Evolutionary conservation across 2,329 filamentous ascomycete genomes (phyloP).

Genomic region (Coniochaeta sp.): DNA sequence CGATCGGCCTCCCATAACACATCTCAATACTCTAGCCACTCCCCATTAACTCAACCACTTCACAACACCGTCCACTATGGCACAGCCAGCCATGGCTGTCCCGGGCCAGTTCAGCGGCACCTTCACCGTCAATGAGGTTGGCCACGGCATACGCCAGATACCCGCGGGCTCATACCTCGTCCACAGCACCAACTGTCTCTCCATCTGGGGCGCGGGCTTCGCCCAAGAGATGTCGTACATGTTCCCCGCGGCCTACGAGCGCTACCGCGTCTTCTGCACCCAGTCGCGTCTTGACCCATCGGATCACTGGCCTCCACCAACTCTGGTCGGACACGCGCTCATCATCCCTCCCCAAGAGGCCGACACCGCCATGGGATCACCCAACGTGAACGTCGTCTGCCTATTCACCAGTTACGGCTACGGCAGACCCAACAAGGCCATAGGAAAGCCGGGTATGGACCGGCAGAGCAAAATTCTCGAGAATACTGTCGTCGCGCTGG

Average conservation of each 20-base stretch:
- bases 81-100: not conserved
- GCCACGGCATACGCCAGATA: slow-evolving; percentile 4
- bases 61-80: no score
- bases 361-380: slow-evolving; percentile 14
- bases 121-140: not conserved
- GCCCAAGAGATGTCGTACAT: slow-evolving; percentile 17
- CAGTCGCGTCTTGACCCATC: slow-evolving; percentile 8
- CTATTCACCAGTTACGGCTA: slow-evolving; percentile 16
- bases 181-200: slow-evolving; percentile 24
- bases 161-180: slow-evolving; percentile 15
- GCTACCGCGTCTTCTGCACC: slow-evolving; percentile 18
- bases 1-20: not conserved
- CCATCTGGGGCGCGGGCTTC: slow-evolving; percentile 21
- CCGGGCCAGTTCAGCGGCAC: not conserved
- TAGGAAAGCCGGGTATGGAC: slow-evolving; percentile 13
- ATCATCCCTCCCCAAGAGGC: slow-evolving; percentile 20
- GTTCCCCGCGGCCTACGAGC: slow-evolving; percentile 17
- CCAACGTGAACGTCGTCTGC: slow-evolving; percentile 14
- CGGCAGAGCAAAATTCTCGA: slow-evolving; percentile 7
- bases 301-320: slow-evolving; percentile 10
- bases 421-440: slow-evolving; percentile 6
- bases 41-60: no score
- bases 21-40: no score
- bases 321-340: slow-evolving; percentile 18
- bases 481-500: slow-evolving; percentile 12